A percentile compares a stretch with the other conserved stretches of the same genome.
These are phyloP conservation scores for Fomitopsis serialis DNA, from an alignment of 768 basidiomycete species.

Conservation along the genomic window DNA sequence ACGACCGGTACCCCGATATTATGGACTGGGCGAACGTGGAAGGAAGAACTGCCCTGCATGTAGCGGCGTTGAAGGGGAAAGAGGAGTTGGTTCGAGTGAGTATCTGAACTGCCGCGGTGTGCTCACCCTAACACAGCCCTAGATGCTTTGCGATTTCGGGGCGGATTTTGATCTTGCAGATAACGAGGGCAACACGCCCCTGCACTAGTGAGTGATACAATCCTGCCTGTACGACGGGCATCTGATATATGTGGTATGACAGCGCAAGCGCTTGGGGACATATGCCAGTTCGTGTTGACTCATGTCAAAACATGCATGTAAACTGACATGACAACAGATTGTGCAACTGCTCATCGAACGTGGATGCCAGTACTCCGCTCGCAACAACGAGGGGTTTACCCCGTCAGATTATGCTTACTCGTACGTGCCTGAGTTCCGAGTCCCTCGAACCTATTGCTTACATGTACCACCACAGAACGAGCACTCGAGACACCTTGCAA, in stretches of 20 bases:
- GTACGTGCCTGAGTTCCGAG: constrained; percentile 34
- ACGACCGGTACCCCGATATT: constrained; percentile 80
- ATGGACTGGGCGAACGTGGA: constrained; percentile 90
- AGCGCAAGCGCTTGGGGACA: constrained; percentile 90
- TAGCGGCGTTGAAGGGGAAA: constrained; percentile 84
- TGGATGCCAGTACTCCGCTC: constrained; percentile 76
- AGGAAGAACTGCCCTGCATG: constrained; percentile 87
- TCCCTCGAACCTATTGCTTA: neutral
- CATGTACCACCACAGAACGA: constrained; percentile 42
- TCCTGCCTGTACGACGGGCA: neutral
- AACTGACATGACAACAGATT: constrained; percentile 40
- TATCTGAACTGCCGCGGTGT: constrained; percentile 15
- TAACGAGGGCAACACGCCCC: constrained; percentile 85
- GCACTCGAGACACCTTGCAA: constrained; percentile 71
- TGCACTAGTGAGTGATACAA: constrained; percentile 74
- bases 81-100: constrained; percentile 82
- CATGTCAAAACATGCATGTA: constrained; percentile 11
- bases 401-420: constrained; percentile 93
- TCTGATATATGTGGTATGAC: constrained; percentile 6
- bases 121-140: constrained; percentile 9
- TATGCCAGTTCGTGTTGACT: constrained; percentile 61
- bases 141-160: constrained; percentile 86
- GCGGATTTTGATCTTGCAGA: constrained; percentile 90
- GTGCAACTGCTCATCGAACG: constrained; percentile 85
- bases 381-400: constrained; percentile 89